phyloP scores from a whole-genome alignment of 2,329 filamentous ascomycete genomes.

The Pestalotiopsis fici region DNA sequence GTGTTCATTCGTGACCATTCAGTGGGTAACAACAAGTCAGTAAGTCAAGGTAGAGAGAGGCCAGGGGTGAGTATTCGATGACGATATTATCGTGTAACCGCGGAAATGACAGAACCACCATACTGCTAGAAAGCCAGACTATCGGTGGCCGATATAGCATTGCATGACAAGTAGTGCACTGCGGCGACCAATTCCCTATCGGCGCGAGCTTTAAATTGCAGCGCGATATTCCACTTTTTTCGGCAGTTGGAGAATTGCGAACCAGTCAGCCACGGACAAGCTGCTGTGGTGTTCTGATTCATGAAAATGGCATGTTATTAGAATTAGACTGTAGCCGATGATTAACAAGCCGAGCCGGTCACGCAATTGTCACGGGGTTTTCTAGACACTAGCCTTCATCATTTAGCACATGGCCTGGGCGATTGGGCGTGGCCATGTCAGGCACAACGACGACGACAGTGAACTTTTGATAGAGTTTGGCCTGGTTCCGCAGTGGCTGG shows the following conservation, averaged over 20 bases:
- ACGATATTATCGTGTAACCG: not conserved
- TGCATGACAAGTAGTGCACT: not conserved
- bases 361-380: not conserved
- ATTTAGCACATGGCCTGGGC: not conserved
- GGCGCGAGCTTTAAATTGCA: not conserved
- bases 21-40: too few relatives aligned
- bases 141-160: not conserved
- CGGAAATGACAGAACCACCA: not conserved
- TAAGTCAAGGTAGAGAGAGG: not conserved
- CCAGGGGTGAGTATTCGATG: not conserved
- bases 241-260: not conserved
- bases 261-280: not conserved
- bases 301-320: not conserved
- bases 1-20: not conserved
- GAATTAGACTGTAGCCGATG: not conserved
- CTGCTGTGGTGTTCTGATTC: not conserved
- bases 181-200: not conserved
- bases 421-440: not conserved
- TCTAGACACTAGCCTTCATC: not conserved
- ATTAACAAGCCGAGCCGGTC: not conserved
- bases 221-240: not conserved
- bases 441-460: not conserved
- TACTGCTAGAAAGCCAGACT: not conserved
- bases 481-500: not conserved
- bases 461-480: not conserved